Percentiles rank a stretch among this genome's conserved stretches.
Evolutionary conservation across 345 rosid species (phyloP).

Genomic region (Jatropha curcas): DNA sequence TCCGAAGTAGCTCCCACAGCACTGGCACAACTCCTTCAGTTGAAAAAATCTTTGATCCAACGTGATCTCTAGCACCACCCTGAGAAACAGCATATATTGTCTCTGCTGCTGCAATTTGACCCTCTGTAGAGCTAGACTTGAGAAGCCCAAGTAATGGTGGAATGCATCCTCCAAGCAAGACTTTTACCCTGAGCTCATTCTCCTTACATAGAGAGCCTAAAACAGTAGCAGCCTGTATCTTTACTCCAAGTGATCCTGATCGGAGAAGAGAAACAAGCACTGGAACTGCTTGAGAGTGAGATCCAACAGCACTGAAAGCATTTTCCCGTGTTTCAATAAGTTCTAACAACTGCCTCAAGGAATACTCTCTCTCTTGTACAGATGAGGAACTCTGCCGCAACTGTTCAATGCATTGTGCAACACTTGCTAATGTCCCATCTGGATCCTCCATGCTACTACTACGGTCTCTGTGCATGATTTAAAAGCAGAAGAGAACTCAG

Average conservation of each 20-base stretch:
- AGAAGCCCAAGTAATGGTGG: constrained; percentile 99
- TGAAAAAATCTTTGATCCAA: constrained; percentile 97
- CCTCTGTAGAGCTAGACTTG: constrained; percentile 90
- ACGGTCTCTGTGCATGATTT: constrained; percentile 69
- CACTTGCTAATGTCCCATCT: constrained; percentile 98
- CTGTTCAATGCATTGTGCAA: constrained; percentile 99
- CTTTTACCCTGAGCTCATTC: constrained; percentile 96
- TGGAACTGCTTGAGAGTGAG: constrained; percentile 99
- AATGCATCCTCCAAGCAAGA: constrained; percentile 98
- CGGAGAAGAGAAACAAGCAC: constrained; percentile 99
- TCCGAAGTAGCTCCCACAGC: constrained; percentile 80
- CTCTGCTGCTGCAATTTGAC: constrained; percentile 97
- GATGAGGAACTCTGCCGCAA: constrained; percentile 86
- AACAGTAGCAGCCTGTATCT: constrained; percentile 94
- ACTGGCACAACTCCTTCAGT: constrained; percentile 99
- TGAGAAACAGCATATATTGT: constrained; percentile 96
- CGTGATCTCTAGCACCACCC: constrained; percentile 93
- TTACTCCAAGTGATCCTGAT: constrained; percentile 88
- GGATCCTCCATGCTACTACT: constrained; percentile 97
- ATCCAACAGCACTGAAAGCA: constrained; percentile 98
- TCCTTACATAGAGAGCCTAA: constrained; percentile 97
- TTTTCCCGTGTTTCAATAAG: constrained; percentile 92
- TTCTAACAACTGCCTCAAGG: constrained; percentile 85
- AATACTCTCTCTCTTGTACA: constrained; percentile 85
- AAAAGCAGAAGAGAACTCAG: constrained; percentile 23